These are phyloP conservation scores for Rhynchosporium secalis DNA, from an alignment of 2,329 filamentous ascomycete genomes.

Conservation along the genomic window DNA sequence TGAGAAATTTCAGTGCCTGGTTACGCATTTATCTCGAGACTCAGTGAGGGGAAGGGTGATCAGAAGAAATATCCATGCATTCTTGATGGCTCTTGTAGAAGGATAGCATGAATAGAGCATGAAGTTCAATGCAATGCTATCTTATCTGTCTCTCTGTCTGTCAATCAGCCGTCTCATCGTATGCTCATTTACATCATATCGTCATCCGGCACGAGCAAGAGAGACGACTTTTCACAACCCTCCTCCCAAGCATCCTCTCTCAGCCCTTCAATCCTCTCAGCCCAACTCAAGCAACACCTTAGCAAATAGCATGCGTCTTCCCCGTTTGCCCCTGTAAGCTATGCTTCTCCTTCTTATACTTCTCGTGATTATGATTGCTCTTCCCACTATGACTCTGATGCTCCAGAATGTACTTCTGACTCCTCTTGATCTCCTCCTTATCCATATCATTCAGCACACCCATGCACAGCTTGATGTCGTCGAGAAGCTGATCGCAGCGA, in stretches of 20 bases:
- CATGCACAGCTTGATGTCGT: conserved; percentile 77
- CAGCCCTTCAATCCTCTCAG: not conserved
- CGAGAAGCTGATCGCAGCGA: conserved; percentile 75
- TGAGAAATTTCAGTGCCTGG: no score
- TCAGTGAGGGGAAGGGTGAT: no score
- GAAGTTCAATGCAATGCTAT: not conserved
- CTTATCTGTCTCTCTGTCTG: not conserved
- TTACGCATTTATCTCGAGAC: no score
- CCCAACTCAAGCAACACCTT: conserved; percentile 3
- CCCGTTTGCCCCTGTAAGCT: conserved; percentile 86
- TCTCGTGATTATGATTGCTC: conserved; percentile 48
- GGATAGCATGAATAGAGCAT: no score
- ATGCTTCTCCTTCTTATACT: conserved; percentile 74
- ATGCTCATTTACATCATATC: not conserved
- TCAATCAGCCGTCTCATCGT: not conserved
- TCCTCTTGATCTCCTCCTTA: conserved; percentile 65
- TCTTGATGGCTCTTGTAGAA: no score
- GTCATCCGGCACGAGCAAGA: not conserved
- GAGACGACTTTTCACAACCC: no score
- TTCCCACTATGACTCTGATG: conserved; percentile 55
- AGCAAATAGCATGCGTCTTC: conserved; percentile 89
- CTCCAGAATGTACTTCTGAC: conserved; percentile 63
- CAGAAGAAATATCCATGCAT: no score
- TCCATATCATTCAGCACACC: conserved; percentile 74
- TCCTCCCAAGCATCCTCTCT: not conserved